These are phyloP conservation scores for Yamadazyma jaroonii DNA, from an alignment of 1,139 yeast genomes.

Conservation along the genomic window DNA sequence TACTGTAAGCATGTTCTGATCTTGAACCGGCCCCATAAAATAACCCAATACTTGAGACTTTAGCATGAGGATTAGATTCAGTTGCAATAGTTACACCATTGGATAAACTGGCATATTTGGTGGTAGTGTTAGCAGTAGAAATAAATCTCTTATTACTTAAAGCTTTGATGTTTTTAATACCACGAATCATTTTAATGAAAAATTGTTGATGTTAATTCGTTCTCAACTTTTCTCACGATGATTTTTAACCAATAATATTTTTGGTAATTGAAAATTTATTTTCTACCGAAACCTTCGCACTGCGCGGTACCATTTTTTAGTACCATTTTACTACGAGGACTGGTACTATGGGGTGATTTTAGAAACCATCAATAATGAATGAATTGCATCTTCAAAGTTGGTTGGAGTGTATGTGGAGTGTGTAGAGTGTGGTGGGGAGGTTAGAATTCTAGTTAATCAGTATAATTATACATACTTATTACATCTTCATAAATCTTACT, in stretches of 20 bases:
- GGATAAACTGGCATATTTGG: constrained; percentile 66
- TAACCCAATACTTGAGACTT: constrained; percentile 63
- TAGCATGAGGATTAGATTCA: constrained; percentile 56
- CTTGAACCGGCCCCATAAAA: constrained; percentile 76
- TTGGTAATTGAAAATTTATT: constrained; percentile 4
- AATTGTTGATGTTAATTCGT: constrained; percentile 9
- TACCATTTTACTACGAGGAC: too few relatives aligned
- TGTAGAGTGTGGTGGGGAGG: neutral
- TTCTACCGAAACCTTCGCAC: neutral
- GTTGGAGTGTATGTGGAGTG: too few relatives aligned
- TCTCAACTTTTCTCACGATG: constrained; percentile 6
- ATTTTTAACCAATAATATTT: constrained; percentile 8
- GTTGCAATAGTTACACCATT: constrained; percentile 75
- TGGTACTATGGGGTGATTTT: too few relatives aligned
- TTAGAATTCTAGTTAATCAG: neutral
- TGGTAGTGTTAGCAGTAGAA: constrained; percentile 57
- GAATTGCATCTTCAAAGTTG: too few relatives aligned
- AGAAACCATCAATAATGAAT: too few relatives aligned
- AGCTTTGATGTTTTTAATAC: constrained; percentile 13
- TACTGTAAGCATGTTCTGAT: constrained; percentile 73
- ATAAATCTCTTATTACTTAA: constrained; percentile 47
- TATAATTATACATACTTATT: constrained; percentile 9
- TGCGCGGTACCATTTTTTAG: too few relatives aligned
- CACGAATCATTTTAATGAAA: constrained; percentile 16
- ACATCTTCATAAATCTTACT: constrained; percentile 9